A percentile compares a stretch with the other conserved stretches of the same genome.
Evolutionary conservation across 495 filamentous ascomycete genomes (phyloP).

Genomic region (Pseudevernia furfuracea): DNA sequence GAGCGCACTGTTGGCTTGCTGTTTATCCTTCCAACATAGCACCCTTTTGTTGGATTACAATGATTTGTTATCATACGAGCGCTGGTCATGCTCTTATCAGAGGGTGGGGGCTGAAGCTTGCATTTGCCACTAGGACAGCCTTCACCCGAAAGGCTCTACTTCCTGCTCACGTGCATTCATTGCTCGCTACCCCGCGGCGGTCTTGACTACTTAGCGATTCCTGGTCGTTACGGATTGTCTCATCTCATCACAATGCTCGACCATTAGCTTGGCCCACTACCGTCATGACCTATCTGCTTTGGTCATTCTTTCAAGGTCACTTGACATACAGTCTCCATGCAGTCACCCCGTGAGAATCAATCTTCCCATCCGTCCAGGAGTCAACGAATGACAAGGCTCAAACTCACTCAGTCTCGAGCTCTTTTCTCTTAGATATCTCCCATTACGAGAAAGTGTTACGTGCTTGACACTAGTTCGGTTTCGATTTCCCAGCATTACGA

Average conservation of each 20-base stretch:
- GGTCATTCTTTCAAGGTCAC: background rate
- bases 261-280: background rate
- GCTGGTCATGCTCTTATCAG: background rate
- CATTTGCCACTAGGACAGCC: background rate
- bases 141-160: background rate
- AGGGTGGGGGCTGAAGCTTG: background rate
- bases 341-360: no score
- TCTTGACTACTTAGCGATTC: background rate
- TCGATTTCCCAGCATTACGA: no score
- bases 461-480: no score
- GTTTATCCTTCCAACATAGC: background rate
- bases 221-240: background rate
- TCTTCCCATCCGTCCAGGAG: no score
- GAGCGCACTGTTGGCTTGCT: background rate
- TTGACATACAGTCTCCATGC: background rate
- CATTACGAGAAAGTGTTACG: no score
- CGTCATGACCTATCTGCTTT: background rate
- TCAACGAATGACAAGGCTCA: no score
- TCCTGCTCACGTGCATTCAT: background rate
- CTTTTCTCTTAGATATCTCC: no score
- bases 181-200: background rate
- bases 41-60: background rate
- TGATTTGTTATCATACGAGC: background rate
- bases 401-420: no score
- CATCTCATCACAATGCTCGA: background rate